Evolutionary conservation across 768 basidiomycete species (phyloP).

Genomic region (Tylopilus felleus): DNA sequence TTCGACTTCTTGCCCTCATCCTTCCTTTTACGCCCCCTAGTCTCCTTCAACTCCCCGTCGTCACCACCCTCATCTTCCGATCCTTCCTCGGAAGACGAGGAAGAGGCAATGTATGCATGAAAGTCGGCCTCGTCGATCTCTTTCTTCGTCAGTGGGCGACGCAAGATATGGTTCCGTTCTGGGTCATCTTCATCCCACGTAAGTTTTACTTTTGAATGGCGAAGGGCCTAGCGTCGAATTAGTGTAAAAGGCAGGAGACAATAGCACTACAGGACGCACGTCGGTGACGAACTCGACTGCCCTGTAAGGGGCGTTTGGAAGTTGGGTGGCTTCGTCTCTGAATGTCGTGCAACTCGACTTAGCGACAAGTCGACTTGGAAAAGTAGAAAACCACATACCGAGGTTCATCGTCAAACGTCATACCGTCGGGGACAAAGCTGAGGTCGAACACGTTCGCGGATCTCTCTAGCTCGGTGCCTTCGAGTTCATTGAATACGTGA

Average conservation of each 20-base stretch:
- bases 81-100: conserved; percentile 60
- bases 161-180: conserved; percentile 75
- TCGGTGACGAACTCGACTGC: conserved; percentile 90
- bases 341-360: neutral
- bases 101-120: conserved; percentile 70
- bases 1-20: conserved; percentile 24
- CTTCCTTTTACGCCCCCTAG: conserved; percentile 8
- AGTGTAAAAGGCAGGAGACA: neutral
- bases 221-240: conserved; percentile 63
- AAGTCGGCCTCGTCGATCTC: conserved; percentile 94
- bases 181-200: conserved; percentile 99
- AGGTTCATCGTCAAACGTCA: conserved; percentile 77
- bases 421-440: conserved; percentile 88
- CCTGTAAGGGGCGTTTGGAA: conserved; percentile 57
- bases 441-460: conserved; percentile 96
- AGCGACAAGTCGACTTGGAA: neutral
- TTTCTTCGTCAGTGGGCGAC: conserved; percentile 71
- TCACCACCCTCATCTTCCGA: conserved; percentile 31
- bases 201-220: conserved; percentile 96
- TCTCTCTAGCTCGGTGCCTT: conserved; percentile 93
- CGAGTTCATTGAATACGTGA: conserved; percentile 80
- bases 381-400: conserved; percentile 42
- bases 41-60: neutral
- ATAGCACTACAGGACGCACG: conserved; percentile 43
- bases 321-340: conserved; percentile 83